Evolutionary conservation across 768 basidiomycete genomes (phyloP).

Genomic region (Clavulina sp.): DNA sequence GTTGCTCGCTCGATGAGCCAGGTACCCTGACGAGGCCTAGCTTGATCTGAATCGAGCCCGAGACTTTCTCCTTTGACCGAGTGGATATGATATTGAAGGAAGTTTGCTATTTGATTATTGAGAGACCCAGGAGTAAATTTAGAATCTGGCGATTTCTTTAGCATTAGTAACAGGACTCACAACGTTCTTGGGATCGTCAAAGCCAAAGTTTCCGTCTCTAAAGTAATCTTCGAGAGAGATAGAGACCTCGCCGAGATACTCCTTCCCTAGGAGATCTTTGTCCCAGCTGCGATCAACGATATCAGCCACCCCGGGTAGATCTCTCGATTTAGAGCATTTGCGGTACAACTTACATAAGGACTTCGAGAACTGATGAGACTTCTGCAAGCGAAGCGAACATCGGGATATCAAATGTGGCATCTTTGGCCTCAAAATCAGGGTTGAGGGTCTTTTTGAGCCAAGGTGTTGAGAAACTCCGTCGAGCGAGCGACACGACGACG

Average conservation of each 20-base stretch:
- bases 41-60: constrained; percentile 41
- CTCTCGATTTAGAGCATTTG: background rate
- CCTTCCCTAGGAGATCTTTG: constrained; percentile 70
- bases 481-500: constrained; percentile 47
- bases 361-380: constrained; percentile 54
- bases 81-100: constrained; percentile 27
- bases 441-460: constrained; percentile 55
- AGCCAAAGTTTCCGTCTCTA: constrained; percentile 30
- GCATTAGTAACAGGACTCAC: background rate
- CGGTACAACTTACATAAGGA: constrained; percentile 32
- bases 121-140: background rate
- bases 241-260: constrained; percentile 81
- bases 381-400: constrained; percentile 63
- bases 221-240: constrained; percentile 79
- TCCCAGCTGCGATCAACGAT: constrained; percentile 39
- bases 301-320: too few species aligned
- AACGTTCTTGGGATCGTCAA: constrained; percentile 35
- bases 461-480: constrained; percentile 48
- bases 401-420: constrained; percentile 81
- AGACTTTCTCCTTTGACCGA: constrained; percentile 31
- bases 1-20: constrained; percentile 27
- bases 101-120: constrained; percentile 20
- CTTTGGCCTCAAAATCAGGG: constrained; percentile 44
- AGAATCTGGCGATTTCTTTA: too few species aligned
- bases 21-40: constrained; percentile 35